phyloP scores from a whole-genome alignment of 192 early-diverging fungal genomes.

The Dispira parvispora region DNA sequence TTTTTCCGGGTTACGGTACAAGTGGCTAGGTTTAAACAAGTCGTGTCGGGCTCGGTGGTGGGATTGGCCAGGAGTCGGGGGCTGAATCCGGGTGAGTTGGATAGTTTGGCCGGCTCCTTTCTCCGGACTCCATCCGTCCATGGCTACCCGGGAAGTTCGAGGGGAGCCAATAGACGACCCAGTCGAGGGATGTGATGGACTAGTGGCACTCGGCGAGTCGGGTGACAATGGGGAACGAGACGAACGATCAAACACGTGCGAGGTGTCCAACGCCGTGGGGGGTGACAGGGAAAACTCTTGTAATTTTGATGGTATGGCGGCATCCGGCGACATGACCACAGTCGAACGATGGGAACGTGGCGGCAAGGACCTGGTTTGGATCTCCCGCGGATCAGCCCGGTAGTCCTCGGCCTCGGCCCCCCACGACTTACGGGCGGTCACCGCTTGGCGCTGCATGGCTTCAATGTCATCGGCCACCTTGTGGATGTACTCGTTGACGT shows the following conservation, averaged over 20 bases:
- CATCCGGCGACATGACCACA: conserved; percentile 6
- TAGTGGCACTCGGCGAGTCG: not conserved
- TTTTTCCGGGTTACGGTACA: conserved; percentile 25
- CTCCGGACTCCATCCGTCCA: conserved; percentile 10
- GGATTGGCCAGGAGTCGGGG: conserved; percentile 10
- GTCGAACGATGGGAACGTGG: conserved; percentile 2
- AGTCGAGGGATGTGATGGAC: not conserved
- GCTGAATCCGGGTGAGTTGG: conserved; percentile 9
- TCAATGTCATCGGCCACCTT: conserved; percentile 54
- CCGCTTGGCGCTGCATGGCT: conserved; percentile 21
- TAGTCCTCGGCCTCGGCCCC: not conserved
- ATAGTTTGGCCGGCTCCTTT: not conserved
- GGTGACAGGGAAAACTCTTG: not conserved
- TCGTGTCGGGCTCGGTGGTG: conserved; percentile 14
- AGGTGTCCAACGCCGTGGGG: not conserved
- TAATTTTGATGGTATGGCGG: not conserved
- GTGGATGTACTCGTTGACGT: conserved; percentile 58
- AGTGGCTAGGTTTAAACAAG: conserved; percentile 28
- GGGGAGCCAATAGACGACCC: not conserved
- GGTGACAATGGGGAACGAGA: not conserved
- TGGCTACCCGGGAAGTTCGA: conserved; percentile 14
- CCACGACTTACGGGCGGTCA: conserved; percentile 1
- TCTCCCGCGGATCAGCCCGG: not conserved
- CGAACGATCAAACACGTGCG: not conserved
- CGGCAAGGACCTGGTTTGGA: too few species aligned